Evolutionary conservation across 2,329 filamentous ascomycete species (phyloP).

Genomic region (Myotisia sp.): DNA sequence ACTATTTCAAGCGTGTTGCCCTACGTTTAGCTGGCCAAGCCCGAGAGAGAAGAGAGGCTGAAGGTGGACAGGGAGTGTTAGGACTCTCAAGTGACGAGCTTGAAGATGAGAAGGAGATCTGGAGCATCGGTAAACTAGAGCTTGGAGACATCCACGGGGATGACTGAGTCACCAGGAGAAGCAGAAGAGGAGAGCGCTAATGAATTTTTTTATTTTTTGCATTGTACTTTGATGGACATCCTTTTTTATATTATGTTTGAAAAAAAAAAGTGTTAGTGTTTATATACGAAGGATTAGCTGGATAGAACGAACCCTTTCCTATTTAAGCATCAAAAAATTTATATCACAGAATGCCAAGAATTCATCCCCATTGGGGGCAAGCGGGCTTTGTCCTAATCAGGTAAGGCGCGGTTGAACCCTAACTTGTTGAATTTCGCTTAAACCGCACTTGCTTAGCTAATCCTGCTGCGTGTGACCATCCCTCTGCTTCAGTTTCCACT

Average conservation of each 20-base stretch:
- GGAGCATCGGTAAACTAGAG: slow-evolving; percentile 87
- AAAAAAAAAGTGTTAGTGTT: too few relatives aligned
- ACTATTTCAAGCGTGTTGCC: slow-evolving; percentile 93
- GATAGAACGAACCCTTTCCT: too few relatives aligned
- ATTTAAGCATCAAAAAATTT: too few relatives aligned
- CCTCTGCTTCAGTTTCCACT: slow-evolving; percentile 3
- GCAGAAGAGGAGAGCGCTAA: too few relatives aligned
- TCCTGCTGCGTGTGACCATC: slow-evolving; percentile 7
- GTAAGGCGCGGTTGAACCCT: slow-evolving; percentile 10
- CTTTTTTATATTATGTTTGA: too few relatives aligned
- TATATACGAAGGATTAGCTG: too few relatives aligned
- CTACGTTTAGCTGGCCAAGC: slow-evolving; percentile 72
- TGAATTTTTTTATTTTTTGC: too few relatives aligned
- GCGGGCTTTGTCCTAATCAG: too few relatives aligned
- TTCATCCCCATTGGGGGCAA: too few relatives aligned
- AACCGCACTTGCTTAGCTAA: slow-evolving; percentile 14
- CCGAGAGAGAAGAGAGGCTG: slow-evolving; percentile 76
- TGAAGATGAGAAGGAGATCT: slow-evolving; percentile 90
- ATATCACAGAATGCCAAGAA: too few relatives aligned
- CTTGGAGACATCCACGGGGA: slow-evolving; percentile 39
- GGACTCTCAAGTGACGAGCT: slow-evolving; percentile 79
- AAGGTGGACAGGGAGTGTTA: slow-evolving; percentile 73
- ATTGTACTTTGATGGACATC: too few relatives aligned
- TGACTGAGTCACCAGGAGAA: slow-evolving; percentile 11
- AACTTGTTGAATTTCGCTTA: slow-evolving; percentile 15